Conservation (phyloP, 768 basidiomycete genomes). For the Kondoa malvinella region DNA sequence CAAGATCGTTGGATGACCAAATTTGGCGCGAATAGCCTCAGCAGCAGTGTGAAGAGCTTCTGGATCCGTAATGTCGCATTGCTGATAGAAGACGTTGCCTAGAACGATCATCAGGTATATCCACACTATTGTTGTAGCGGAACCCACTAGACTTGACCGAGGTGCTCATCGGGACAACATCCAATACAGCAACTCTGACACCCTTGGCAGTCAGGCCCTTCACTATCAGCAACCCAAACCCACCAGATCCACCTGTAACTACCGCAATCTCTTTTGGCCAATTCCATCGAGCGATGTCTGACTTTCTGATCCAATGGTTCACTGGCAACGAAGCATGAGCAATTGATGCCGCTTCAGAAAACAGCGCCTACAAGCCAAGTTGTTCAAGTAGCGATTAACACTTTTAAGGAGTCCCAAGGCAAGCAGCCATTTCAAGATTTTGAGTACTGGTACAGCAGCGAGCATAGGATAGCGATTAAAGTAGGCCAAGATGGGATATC, state of each 20-base stretch:
- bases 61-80: constrained; percentile 1
- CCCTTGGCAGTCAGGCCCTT: not conserved
- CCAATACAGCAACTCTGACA: constrained; percentile 3
- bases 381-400: not conserved
- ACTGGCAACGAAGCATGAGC: not conserved
- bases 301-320: not conserved
- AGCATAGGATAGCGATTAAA: too few species aligned
- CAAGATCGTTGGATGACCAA: not conserved
- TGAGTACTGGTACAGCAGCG: not conserved
- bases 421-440: not conserved
- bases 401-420: not conserved
- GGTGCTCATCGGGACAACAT: not conserved
- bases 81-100: constrained; percentile 4
- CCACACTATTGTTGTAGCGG: not conserved
- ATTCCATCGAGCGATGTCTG: not conserved
- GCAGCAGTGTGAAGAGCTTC: not conserved
- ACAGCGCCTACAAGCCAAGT: too few species aligned
- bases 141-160: not conserved
- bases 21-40: not conserved
- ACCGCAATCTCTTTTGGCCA: not conserved
- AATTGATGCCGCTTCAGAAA: too few species aligned
- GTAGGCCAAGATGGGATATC: too few species aligned
- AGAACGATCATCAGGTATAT: not conserved
- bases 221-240: not conserved
- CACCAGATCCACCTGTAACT: not conserved